These are phyloP conservation scores for Fusarium sulawesiense DNA, from an alignment of 2,329 filamentous ascomycete species.

Conservation along the genomic window DNA sequence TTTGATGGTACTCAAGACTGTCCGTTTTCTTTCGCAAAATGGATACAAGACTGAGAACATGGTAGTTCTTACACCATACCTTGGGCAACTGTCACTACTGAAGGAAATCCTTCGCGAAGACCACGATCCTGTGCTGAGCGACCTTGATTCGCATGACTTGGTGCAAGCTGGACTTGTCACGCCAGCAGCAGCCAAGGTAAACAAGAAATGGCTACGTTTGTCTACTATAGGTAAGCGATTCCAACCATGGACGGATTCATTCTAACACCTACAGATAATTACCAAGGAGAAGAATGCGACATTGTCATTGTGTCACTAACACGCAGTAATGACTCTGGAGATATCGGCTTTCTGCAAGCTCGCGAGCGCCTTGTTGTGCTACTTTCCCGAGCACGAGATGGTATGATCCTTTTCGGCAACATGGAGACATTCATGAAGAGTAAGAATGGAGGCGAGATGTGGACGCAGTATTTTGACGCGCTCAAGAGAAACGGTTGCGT, in stretches of 20 bases:
- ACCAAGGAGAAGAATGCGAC: constrained; percentile 81
- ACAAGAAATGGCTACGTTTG: constrained; percentile 66
- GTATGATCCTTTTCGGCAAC: constrained; percentile 77
- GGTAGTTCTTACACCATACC: constrained; percentile 77
- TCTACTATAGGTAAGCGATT: constrained; percentile 73
- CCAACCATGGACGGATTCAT: rapidly evolving
- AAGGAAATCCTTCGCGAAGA: constrained; percentile 63
- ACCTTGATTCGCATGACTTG: constrained; percentile 74
- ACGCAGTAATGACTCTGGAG: constrained; percentile 69
- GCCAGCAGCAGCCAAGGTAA: constrained; percentile 60
- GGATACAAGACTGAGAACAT: constrained; percentile 74
- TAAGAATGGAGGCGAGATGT: constrained; percentile 55
- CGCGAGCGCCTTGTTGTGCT: constrained; percentile 77
- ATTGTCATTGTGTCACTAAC: constrained; percentile 77
- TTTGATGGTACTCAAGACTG: constrained; percentile 71
- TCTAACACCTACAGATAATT: constrained; percentile 68
- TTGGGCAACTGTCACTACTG: constrained; percentile 73
- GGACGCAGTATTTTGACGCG: constrained; percentile 67
- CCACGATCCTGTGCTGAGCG: constrained; percentile 74
- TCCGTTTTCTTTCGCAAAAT: constrained; percentile 77
- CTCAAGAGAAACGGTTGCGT: constrained; percentile 64
- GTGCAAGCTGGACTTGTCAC: constrained; percentile 68
- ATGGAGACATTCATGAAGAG: constrained; percentile 72
- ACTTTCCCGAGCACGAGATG: constrained; percentile 73
- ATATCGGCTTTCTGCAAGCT: constrained; percentile 77